These are phyloP conservation scores for Pecoramyces ruminantium DNA, from an alignment of 192 early-diverging fungal species.

Conservation along the genomic window DNA sequence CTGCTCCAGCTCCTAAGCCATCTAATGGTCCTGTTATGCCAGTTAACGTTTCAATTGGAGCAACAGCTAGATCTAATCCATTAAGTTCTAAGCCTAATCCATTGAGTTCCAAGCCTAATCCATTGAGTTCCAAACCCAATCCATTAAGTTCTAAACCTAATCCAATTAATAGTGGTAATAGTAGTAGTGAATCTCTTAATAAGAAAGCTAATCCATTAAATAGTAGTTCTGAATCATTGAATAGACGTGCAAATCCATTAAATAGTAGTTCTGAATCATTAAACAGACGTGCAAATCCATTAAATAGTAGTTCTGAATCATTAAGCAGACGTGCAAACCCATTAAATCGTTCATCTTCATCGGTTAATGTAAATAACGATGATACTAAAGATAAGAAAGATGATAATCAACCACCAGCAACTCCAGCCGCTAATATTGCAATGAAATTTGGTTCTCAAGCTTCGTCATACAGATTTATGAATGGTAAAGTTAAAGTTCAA, in stretches of 20 bases:
- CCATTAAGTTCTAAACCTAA: background rate
- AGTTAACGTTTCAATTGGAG: background rate
- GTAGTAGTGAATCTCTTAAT: background rate
- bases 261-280: background rate
- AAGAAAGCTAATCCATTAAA: no score
- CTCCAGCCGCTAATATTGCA: background rate
- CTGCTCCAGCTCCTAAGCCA: background rate
- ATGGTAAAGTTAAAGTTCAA: background rate
- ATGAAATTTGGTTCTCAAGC: background rate
- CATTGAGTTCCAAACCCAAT: background rate
- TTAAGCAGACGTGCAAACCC: background rate
- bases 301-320: background rate
- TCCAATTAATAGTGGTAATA: background rate
- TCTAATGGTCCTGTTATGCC: background rate
- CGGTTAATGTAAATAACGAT: background rate
- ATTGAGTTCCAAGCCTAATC: background rate
- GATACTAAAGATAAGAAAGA: background rate
- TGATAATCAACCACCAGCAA: background rate
- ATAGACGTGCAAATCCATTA: no score
- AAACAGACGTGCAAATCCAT: background rate
- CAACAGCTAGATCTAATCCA: background rate
- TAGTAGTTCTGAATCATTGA: no score
- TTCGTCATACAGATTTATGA: background rate
- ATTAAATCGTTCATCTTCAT: background rate
- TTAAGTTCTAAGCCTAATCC: no score